A percentile compares a stretch with the other conserved stretches of the same genome.
Evolutionary conservation across 805 yeast species (phyloP).

Genomic region (Schizosaccharomyces octosporus): DNA sequence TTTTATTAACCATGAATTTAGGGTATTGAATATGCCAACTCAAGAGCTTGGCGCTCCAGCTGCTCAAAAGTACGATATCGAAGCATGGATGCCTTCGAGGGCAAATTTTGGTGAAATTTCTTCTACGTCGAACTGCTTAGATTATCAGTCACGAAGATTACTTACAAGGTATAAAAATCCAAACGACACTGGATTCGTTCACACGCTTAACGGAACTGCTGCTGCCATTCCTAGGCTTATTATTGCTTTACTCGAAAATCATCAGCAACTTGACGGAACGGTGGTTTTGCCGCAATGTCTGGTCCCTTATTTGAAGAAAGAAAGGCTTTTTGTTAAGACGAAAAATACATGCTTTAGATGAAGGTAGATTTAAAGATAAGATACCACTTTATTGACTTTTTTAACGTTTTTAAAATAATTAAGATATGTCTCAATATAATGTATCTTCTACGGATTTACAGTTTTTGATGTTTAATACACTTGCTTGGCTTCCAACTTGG

Average conservation of each 20-base stretch:
- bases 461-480: no score
- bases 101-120: slow-evolving; percentile 81
- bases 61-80: slow-evolving; percentile 70
- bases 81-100: slow-evolving; percentile 96
- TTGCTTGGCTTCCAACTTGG: no score
- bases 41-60: slow-evolving; percentile 90
- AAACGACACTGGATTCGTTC: slow-evolving; percentile 26
- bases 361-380: no score
- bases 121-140: slow-evolving; percentile 77
- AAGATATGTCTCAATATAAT: no score
- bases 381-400: no score
- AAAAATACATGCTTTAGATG: not conserved
- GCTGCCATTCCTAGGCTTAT: slow-evolving; percentile 84
- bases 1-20: slow-evolving; percentile 7
- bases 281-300: not conserved
- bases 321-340: not conserved
- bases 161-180: slow-evolving; percentile 30
- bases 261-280: slow-evolving; percentile 30
- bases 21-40: slow-evolving; percentile 69
- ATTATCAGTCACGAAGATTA: slow-evolving; percentile 67
- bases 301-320: not conserved
- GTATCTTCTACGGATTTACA: no score
- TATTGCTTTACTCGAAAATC: slow-evolving; percentile 70
- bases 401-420: no score
- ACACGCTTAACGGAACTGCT: slow-evolving; percentile 86